Percentiles rank a stretch among this genome's conserved stretches.
Evolutionary conservation across 257 asterid species (phyloP).

Genomic region (Orobanche coerulescens): DNA sequence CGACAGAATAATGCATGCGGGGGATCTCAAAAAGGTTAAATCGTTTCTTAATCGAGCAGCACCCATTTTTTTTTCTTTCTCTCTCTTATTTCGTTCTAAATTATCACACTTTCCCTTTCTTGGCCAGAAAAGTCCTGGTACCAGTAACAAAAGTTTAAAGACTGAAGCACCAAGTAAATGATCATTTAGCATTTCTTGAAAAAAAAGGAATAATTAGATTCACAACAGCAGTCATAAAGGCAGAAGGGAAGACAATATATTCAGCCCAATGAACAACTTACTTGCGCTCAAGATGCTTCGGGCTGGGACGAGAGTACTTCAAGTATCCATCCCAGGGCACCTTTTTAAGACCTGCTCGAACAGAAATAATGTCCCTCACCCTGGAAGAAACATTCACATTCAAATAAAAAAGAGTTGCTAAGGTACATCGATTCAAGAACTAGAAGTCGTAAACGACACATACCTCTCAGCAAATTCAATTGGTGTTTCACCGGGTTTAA

Average conservation of each 20-base stretch:
- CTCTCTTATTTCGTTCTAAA: not conserved
- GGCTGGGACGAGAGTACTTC: constrained; percentile 96
- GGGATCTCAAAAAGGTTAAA: not conserved
- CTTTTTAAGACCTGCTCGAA: constrained; percentile 55
- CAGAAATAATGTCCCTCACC: constrained; percentile 91
- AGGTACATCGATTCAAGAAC: not conserved
- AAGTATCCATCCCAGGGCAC: constrained; percentile 52
- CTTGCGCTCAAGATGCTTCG: constrained; percentile 87
- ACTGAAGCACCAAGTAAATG: constrained; percentile 2
- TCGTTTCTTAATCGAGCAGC: no score
- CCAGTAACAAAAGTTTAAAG: not conserved
- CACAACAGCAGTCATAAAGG: not conserved
- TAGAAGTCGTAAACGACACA: constrained; percentile 1
- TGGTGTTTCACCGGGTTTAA: constrained; percentile 79
- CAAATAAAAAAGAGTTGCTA: not conserved
- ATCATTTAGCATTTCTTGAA: not conserved
- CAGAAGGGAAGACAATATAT: not conserved
- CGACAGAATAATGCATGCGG: not conserved
- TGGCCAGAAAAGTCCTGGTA: not conserved
- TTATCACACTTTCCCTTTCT: not conserved
- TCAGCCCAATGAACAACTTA: constrained; percentile 32
- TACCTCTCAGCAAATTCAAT: constrained; percentile 99
- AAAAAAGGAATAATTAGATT: not conserved
- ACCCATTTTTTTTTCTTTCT: not conserved
- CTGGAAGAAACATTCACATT: constrained; percentile 32